Conservation (phyloP, 2,329 filamentous ascomycete species). For the Tolypocladium album region DNA sequence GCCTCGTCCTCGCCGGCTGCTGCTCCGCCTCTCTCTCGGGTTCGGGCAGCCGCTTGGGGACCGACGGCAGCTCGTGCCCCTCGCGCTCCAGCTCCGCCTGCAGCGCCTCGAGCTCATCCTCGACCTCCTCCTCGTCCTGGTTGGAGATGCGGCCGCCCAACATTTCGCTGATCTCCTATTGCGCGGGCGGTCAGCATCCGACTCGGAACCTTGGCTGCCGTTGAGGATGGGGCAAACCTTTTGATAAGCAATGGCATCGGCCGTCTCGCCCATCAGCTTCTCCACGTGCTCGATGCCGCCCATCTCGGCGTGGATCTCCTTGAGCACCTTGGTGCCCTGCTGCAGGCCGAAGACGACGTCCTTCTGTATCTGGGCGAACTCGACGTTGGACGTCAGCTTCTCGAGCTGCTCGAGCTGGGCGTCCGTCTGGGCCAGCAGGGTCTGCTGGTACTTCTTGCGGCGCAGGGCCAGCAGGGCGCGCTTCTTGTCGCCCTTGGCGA, state of each 20-base stretch:
- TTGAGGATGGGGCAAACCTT: conserved; percentile 40
- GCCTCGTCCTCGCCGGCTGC: conserved; percentile 10
- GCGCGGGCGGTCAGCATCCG: conserved; percentile 2
- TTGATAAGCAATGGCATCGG: conserved; percentile 86
- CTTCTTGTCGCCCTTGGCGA: conserved; percentile 68
- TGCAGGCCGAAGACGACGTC: conserved; percentile 88
- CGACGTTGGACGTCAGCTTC: conserved; percentile 75
- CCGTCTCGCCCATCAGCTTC: conserved; percentile 86
- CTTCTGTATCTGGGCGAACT: conserved; percentile 95
- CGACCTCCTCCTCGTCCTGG: conserved; percentile 94
- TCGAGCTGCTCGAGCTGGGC: conserved; percentile 89
- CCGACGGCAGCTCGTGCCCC: conserved; percentile 15
- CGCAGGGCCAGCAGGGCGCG: conserved; percentile 80
- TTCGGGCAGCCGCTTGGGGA: conserved; percentile 21
- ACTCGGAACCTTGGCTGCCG: not conserved
- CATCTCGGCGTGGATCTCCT: conserved; percentile 92
- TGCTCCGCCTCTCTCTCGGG: conserved; percentile 5
- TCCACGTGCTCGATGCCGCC: conserved; percentile 88
- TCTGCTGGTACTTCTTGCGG: conserved; percentile 94
- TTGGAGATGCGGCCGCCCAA: conserved; percentile 80
- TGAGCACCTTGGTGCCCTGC: conserved; percentile 80
- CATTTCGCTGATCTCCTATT: conserved; percentile 83
- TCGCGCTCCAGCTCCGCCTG: conserved; percentile 34
- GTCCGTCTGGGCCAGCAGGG: conserved; percentile 79
- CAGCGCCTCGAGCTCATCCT: conserved; percentile 82